Conservation (phyloP, 345 rosid species). For the Reutealis trisperma region DNA sequence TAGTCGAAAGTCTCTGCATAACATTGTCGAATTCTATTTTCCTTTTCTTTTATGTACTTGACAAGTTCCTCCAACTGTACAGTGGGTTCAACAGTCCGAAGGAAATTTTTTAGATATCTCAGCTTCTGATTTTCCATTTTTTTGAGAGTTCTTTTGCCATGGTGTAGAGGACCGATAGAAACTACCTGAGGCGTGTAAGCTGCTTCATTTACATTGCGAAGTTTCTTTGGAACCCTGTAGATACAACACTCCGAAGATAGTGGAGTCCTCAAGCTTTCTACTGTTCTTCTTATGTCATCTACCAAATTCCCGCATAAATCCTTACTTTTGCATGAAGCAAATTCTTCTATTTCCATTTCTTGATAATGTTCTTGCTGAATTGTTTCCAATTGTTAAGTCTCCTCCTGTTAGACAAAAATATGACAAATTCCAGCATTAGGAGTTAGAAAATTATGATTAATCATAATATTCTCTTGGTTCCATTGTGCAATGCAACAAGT, state of each 20-base stretch:
- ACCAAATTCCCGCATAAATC: too few species aligned
- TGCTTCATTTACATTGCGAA: background rate
- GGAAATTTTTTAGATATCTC: background rate
- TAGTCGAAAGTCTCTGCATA: background rate
- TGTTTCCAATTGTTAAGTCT: too few species aligned
- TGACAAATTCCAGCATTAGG: too few species aligned
- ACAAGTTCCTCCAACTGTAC: background rate
- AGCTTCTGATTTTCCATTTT: background rate
- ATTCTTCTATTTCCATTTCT: too few species aligned
- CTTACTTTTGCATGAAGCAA: too few species aligned
- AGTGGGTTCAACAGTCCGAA: background rate
- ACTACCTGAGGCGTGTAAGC: slow-evolving; percentile 1
- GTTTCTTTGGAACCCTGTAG: background rate
- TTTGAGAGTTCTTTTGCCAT: background rate
- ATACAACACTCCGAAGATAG: background rate
- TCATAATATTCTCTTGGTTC: too few species aligned
- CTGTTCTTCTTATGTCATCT: too few species aligned
- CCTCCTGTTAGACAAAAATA: too few species aligned
- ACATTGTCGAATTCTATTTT: background rate
- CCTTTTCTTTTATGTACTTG: accelerated
- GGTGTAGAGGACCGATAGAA: slow-evolving; percentile 11
- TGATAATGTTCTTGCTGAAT: too few species aligned
- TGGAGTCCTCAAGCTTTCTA: too few species aligned
- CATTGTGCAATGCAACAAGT: too few species aligned
- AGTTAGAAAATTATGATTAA: too few species aligned